These are phyloP conservation scores for Phytophthora syringae DNA, from an alignment of 352 stramenopile species.

Conservation along the genomic window DNA sequence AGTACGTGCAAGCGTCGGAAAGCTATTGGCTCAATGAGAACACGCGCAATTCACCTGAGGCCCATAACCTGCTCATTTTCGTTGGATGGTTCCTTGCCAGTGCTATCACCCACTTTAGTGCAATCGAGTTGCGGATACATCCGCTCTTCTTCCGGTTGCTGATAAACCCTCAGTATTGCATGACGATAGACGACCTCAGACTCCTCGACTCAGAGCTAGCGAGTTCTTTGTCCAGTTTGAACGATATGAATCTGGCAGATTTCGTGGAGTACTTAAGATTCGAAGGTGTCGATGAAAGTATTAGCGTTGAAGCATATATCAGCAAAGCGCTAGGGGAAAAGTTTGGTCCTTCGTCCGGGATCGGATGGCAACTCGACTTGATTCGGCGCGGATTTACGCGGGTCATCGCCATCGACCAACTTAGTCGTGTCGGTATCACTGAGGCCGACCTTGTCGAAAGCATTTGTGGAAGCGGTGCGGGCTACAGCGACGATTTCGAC, in stretches of 20 bases:
- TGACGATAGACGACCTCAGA: conserved; percentile 56
- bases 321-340: conserved; percentile 49
- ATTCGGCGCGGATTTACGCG: conserved; percentile 54
- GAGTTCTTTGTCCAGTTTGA: conserved; percentile 54
- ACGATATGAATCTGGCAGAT: conserved; percentile 52
- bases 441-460: conserved; percentile 43
- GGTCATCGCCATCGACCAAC: conserved; percentile 41
- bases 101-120: conserved; percentile 52
- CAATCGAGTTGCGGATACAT: conserved; percentile 49
- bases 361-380: conserved; percentile 58
- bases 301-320: conserved; percentile 62
- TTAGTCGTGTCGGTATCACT: conserved; percentile 27
- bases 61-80: conserved; percentile 47
- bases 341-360: conserved; percentile 48
- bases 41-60: conserved; percentile 40
- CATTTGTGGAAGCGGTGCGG: conserved; percentile 36
- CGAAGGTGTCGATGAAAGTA: conserved; percentile 44
- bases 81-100: conserved; percentile 70
- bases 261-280: conserved; percentile 64
- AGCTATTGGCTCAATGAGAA: conserved; percentile 69
- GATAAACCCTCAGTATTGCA: conserved; percentile 33
- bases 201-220: conserved; percentile 52
- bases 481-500: conserved; percentile 38
- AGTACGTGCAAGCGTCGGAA: conserved; percentile 68
- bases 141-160: conserved; percentile 60